phyloP scores from a whole-genome alignment of 495 filamentous ascomycete genomes.

The Paragyromitra xinjiangensis region DNA sequence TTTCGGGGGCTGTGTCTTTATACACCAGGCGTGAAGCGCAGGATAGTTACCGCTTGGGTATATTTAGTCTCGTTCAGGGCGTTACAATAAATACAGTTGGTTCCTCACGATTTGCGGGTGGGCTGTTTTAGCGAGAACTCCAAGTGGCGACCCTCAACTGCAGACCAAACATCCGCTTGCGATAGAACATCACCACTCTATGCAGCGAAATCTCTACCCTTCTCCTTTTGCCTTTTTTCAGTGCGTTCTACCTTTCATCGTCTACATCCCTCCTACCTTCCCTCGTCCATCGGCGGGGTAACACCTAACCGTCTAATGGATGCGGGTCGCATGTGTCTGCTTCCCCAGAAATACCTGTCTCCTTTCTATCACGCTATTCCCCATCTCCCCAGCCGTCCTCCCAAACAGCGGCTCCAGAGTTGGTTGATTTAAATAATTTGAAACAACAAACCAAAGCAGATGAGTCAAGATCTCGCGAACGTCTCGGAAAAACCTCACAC shows the following conservation, averaged over 20 bases:
- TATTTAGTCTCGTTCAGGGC: neutral
- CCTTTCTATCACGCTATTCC: neutral
- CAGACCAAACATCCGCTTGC: too few relatives aligned
- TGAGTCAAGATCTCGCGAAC: neutral
- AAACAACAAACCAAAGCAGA: constrained; percentile 4
- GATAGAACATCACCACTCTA: too few relatives aligned
- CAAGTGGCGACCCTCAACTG: too few relatives aligned
- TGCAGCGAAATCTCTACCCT: neutral
- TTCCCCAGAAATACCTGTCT: neutral
- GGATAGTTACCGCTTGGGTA: neutral
- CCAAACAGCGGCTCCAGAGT: neutral
- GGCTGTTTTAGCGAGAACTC: neutral
- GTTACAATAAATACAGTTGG: neutral
- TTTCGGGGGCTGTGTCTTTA: neutral
- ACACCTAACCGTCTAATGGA: neutral
- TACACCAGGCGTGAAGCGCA: neutral
- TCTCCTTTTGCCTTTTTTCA: neutral
- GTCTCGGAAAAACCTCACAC: neutral
- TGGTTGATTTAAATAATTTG: neutral
- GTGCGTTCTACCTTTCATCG: neutral
- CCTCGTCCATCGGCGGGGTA: neutral
- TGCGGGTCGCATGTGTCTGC: neutral
- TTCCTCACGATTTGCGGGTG: neutral
- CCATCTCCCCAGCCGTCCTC: neutral
- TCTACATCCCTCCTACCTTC: neutral